Base-by-base conservation (phyloP, 495 filamentous ascomycete genomes). In the Pseudotulostoma volvatum region DNA sequence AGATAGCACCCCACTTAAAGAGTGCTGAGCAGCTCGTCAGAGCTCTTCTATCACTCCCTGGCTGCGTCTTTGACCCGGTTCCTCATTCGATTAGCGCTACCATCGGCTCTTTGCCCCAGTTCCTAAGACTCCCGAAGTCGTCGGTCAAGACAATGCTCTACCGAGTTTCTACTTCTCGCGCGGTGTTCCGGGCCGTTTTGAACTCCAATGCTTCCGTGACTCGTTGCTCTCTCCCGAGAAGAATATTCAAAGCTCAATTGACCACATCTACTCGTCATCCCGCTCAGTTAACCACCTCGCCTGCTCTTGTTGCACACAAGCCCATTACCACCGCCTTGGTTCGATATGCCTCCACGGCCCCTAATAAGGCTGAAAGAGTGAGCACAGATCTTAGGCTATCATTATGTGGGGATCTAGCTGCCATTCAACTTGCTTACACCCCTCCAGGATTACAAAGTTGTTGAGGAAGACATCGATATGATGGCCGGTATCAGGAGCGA, bases 401-500 rank as follows among this genome's bases (percentile, higher is more conserved):
- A 3, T 7, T 5, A 11, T 11, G 23, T 40, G 18, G 33, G 13
- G 32, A 18, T 8, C 21, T 31, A 23, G 31, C 33, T 42, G 40
- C 36, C 28, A 16, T 9, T 28, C 19, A 14, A 33, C 15, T 18
- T 42, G 16, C 23, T 28, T 5, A 28, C 23, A 28, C 11, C 5
- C 11, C 5, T 11, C 11, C 23, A 66, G 42, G 62, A 39, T 21
- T 33, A 37, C 8, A 41, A 41, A 36, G 50, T 55, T 19, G 51
- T 47, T 3, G 56, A 55, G 21, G 49, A 66, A 7, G 68, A 76
- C 18, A 52, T 59, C 31, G 74, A 85, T 37, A 76, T 88, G 63
- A 59, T 76, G 54, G 67, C 67, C 34, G 80, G 75, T 28, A 59
- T 94, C 33, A 77, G 68, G 51, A 49, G 64, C 16, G 88, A 96